These are phyloP conservation scores for Malassezia globosa DNA, from an alignment of 1,284 basidiomycete genomes.

Conservation along the genomic window DNA sequence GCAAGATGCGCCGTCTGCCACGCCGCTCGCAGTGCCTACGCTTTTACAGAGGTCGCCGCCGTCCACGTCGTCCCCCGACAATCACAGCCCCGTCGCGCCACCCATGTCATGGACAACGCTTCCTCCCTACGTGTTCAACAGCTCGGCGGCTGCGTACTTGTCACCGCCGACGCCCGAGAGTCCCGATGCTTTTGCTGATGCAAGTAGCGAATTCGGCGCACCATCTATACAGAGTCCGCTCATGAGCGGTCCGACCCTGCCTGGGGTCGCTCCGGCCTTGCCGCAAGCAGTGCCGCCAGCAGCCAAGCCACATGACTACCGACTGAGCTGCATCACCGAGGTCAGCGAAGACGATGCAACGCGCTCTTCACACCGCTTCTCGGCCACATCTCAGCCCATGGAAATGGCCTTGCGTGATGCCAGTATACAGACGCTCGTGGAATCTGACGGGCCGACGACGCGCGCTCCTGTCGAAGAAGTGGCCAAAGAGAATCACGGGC, in stretches of 20 bases:
- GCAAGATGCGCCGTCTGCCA: no score
- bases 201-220: not conserved
- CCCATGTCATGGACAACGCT: slow-evolving; percentile 6
- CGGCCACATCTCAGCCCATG: no score
- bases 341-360: slow-evolving; percentile 2
- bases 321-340: slow-evolving; percentile 3
- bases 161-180: not conserved
- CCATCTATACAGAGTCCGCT: not conserved
- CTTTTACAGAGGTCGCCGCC: not conserved
- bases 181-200: not conserved
- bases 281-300: not conserved
- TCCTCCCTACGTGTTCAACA: not conserved
- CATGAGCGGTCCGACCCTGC: not conserved
- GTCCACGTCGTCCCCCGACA: not conserved
- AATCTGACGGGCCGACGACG: no score
- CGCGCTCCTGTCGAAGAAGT: no score
- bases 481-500: no score
- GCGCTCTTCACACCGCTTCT: no score
- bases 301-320: no score
- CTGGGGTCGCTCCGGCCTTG: not conserved
- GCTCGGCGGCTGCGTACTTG: not conserved
- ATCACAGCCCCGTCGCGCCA: not conserved
- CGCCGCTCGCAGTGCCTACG: no score
- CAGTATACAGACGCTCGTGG: no score
- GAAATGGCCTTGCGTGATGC: no score